Percentiles rank a stretch among this genome's conserved stretches.
These are phyloP conservation scores for Acer saccharum DNA, from an alignment of 345 rosid species.

Conservation along the genomic window DNA sequence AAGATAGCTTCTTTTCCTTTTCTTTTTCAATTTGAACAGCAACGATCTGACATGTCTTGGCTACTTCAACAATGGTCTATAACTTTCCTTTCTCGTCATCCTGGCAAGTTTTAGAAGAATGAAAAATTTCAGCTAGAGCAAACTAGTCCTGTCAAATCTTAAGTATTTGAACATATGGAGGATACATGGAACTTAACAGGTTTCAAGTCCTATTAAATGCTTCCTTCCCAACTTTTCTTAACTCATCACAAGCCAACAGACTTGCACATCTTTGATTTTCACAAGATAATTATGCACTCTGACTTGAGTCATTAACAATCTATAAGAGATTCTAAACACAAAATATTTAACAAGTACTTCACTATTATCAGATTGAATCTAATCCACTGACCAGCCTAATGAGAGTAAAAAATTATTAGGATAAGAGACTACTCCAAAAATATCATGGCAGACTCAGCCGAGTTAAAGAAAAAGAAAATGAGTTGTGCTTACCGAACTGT, in stretches of 20 bases:
- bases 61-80: slow-evolving; percentile 11
- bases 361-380: background rate
- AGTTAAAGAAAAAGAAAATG: background rate
- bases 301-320: background rate
- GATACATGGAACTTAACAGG: background rate
- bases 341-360: slow-evolving; percentile 5
- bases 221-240: background rate
- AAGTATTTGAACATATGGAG: background rate
- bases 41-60: background rate
- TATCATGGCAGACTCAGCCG: background rate
- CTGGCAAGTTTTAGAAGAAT: slow-evolving; percentile 21
- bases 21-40: background rate
- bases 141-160: background rate
- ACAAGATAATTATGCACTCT: background rate
- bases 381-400: background rate
- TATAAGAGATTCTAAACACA: background rate
- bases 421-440: slow-evolving; percentile 1
- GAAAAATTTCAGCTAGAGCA: background rate
- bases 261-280: background rate
- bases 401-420: background rate
- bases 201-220: background rate
- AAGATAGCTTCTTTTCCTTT: background rate
- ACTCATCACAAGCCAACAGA: background rate
- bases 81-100: slow-evolving; percentile 49
- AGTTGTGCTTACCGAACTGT: slow-evolving; percentile 45